These are phyloP conservation scores for Boletus eberwhitei DNA, from an alignment of 768 basidiomycete species.

Conservation along the genomic window DNA sequence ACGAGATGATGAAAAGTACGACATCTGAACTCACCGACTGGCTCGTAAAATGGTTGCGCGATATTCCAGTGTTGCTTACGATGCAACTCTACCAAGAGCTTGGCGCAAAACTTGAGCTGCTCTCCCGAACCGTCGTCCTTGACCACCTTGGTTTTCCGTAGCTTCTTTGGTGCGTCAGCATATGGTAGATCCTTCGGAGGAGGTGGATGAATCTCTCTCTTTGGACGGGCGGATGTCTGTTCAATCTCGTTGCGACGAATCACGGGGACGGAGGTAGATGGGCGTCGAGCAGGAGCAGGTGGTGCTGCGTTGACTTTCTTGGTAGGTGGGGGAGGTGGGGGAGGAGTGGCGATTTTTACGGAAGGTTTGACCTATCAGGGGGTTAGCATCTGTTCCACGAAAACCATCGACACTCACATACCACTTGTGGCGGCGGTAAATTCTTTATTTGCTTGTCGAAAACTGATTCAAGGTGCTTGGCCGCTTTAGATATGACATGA, in stretches of 20 bases:
- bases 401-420: constrained; percentile 39
- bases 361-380: constrained; percentile 40
- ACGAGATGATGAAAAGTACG: not conserved
- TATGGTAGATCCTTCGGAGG: constrained; percentile 89
- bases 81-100: constrained; percentile 70
- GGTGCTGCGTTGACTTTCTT: constrained; percentile 33
- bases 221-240: constrained; percentile 67
- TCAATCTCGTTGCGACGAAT: constrained; percentile 75
- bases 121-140: constrained; percentile 71
- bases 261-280: constrained; percentile 78
- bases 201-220: constrained; percentile 96
- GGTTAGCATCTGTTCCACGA: constrained; percentile 15
- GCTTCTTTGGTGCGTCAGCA: constrained; percentile 69
- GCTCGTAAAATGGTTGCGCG: constrained; percentile 87
- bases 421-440: constrained; percentile 74
- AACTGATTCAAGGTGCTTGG: constrained; percentile 73
- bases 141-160: constrained; percentile 53
- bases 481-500: constrained; percentile 75
- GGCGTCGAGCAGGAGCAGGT: constrained; percentile 53
- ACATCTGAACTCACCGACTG: constrained; percentile 70
- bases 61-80: constrained; percentile 72
- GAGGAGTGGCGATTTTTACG: constrained; percentile 39
- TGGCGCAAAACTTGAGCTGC: constrained; percentile 80
- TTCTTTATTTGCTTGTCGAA: constrained; percentile 89
- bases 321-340: constrained; percentile 37